Evolutionary conservation across 129 eudicot genomes (phyloP).

Genomic region (Lactuca sativa): DNA sequence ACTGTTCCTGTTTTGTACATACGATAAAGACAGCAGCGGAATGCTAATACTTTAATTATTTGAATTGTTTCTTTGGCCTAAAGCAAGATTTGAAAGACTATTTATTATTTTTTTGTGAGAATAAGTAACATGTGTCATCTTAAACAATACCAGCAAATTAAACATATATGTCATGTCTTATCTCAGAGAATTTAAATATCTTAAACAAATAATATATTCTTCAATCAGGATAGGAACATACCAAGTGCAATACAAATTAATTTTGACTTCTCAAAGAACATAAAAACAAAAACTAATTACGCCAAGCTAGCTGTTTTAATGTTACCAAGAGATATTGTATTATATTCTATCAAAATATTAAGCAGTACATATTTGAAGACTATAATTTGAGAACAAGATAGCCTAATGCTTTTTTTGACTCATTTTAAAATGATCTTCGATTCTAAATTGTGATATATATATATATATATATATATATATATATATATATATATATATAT

Average conservation of each 20-base stretch:
- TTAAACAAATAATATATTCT: neutral
- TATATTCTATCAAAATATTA: neutral
- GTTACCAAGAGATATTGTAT: constrained; percentile 1
- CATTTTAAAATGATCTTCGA: neutral
- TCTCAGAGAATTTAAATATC: constrained; percentile 1
- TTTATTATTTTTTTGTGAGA: neutral
- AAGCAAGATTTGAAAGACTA: constrained; percentile 6
- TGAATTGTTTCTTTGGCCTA: neutral
- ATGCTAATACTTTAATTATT: neutral
- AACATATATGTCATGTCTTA: neutral
- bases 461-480: no score
- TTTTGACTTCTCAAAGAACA: constrained; percentile 2
- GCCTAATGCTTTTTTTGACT: neutral
- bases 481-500: no score
- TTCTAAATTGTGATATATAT: no score
- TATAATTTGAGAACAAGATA: neutral
- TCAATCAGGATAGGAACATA: constrained; percentile 2
- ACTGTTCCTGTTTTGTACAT: neutral
- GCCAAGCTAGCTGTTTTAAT: neutral
- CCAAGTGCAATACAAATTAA: neutral
- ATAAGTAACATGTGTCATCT: neutral
- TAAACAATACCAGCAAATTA: neutral
- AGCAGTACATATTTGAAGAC: constrained; percentile 8
- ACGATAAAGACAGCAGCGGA: constrained; percentile 1
- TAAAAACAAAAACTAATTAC: neutral